Evolutionary conservation across 257 asterid genomes (phyloP), one percentile per base, ranked within the genome.

Genomic region (Solanum piurae): DNA sequence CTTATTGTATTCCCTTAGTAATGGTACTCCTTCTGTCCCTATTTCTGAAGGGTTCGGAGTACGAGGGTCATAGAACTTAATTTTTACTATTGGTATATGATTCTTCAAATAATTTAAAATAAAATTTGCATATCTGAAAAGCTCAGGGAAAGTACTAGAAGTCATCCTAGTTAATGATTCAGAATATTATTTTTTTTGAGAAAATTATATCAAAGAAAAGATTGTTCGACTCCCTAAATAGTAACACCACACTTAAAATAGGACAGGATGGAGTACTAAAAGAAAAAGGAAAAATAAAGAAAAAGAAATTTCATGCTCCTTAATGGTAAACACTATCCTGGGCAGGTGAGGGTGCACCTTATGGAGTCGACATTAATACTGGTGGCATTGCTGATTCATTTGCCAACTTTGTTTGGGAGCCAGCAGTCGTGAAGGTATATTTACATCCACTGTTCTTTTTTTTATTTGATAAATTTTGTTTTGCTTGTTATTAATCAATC

Each of bases 361-460:
- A 87, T 89, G 95, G 95, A n/a, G 95, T 93, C 23, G 95, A 93
- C 66, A 91, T 93, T 46, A 89, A 91, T 84, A 91, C 94, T 75
- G 95, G 94, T 20, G 95, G 94, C 87, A 89, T 96, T 73, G 90
- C 96, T 4, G 96, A 96, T 90, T 93, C 98, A 75, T 94, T 94
- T 86, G 95, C 98, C 40, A 94, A 92, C 89, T 95, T 94, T 64
- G 98, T 95, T 74, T 95, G 98, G 98, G 98, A 96, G 90, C 98
- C 98, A 20, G 92, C 98, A 83, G 98, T 95, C 10, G 98, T 95
- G 88, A 96, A 96, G 98, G 98, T 94, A 90, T 20, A 36, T 46
- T 46, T 68, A 52, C 64, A 58, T 68, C 69, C 46, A 5, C n/a
- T 86, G 25, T 21, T 69, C n/a, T 4, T 21, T 55, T 11, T 8